phyloP scores from a whole-genome alignment of 176 grass and related monocot species.

The Chloris gayana region DNA sequence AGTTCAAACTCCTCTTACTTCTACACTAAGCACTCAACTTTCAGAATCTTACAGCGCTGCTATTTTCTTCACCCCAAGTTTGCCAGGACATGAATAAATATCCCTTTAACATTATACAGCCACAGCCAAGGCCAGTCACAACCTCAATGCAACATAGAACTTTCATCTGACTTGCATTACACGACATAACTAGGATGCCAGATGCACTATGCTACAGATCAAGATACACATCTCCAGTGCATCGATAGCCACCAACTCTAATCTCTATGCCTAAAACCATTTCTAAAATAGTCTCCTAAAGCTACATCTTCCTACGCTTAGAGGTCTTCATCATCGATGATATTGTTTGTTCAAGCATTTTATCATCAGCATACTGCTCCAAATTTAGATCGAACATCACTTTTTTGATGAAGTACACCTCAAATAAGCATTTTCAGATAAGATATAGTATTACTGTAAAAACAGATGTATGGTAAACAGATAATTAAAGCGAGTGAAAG shows the following conservation, averaged over 20 bases:
- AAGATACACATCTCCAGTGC: background rate
- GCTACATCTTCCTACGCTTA: slow-evolving; percentile 69
- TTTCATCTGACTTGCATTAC: background rate
- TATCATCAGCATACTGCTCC: slow-evolving; percentile 56
- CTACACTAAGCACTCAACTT: no score
- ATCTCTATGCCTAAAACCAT: background rate
- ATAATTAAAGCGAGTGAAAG: no score
- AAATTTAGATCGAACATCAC: slow-evolving; percentile 2
- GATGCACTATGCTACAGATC: no score
- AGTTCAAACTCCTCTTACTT: background rate
- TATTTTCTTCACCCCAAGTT: background rate
- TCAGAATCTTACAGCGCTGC: background rate
- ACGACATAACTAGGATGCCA: background rate
- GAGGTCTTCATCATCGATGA: slow-evolving; percentile 35
- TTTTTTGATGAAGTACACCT: background rate
- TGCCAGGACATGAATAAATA: background rate
- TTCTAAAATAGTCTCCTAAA: background rate
- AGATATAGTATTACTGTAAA: background rate
- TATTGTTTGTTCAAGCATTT: slow-evolving; percentile 47
- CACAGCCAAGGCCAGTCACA: background rate
- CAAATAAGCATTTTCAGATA: background rate
- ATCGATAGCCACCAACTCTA: background rate
- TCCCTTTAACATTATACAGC: background rate
- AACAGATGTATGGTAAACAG: no score
- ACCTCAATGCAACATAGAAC: background rate